Evolutionary conservation across 2,329 filamentous ascomycete species (phyloP).

Genomic region (Cytospora schulzeri): DNA sequence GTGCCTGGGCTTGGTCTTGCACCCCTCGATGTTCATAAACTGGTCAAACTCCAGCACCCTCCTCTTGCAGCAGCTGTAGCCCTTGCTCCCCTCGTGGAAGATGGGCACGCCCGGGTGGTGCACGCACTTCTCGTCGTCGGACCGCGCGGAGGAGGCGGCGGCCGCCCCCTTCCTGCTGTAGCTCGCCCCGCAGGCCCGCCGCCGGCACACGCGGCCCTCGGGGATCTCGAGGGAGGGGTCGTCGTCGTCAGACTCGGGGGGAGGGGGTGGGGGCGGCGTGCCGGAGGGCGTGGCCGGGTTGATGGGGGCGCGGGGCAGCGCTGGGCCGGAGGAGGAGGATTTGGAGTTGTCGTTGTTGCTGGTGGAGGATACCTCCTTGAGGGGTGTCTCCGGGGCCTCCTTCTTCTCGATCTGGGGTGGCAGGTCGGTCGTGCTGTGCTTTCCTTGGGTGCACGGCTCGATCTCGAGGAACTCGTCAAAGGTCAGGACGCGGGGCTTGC

Average conservation of each 20-base stretch:
- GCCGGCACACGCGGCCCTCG: constrained; percentile 73
- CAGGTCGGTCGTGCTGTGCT: constrained; percentile 83
- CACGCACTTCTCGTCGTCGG: constrained; percentile 73
- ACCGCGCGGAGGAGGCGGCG: constrained; percentile 54
- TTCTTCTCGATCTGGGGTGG: constrained; percentile 65
- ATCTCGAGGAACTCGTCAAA: constrained; percentile 98
- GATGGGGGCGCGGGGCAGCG: constrained; percentile 41
- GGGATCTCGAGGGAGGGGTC: constrained; percentile 75
- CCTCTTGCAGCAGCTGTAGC: constrained; percentile 95
- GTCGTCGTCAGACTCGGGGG: constrained; percentile 84
- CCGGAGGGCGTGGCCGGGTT: constrained; percentile 46
- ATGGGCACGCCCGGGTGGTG: constrained; percentile 89
- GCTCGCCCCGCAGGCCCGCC: constrained; percentile 69
- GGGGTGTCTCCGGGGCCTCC: constrained; percentile 43
- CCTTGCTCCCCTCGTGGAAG: constrained; percentile 98
- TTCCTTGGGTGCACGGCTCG: constrained; percentile 87
- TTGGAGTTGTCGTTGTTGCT: constrained; percentile 27
- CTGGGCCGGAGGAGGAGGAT: constrained; percentile 42
- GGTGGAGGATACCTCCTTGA: constrained; percentile 55
- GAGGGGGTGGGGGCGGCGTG: constrained; percentile 52
- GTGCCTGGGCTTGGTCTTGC: constrained; percentile 78
- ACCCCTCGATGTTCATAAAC: constrained; percentile 94
- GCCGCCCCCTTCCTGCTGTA: constrained; percentile 69
- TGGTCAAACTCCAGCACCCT: constrained; percentile 95
- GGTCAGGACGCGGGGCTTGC: constrained; percentile 92